These are phyloP conservation scores for Trametes hirsuta DNA, from an alignment of 1,284 basidiomycete species.

Conservation along the genomic window DNA sequence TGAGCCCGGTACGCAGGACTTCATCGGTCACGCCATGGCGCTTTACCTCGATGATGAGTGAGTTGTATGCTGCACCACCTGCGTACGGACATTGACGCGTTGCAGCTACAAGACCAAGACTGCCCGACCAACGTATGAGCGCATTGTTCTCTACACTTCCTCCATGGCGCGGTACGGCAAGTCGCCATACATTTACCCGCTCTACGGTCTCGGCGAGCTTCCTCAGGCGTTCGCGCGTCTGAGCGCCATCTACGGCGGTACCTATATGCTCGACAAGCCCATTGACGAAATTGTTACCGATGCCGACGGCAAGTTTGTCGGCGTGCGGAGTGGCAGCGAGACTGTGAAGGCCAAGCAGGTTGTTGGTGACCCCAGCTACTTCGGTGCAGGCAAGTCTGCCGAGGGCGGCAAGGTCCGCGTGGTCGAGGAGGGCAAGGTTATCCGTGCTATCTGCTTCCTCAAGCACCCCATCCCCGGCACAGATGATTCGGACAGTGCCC, in stretches of 20 bases:
- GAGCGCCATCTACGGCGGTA: slow-evolving; percentile 98
- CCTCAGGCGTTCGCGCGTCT: slow-evolving; percentile 98
- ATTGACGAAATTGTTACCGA: slow-evolving; percentile 92
- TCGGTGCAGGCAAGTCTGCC: slow-evolving; percentile 68
- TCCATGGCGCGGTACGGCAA: slow-evolving; percentile 99
- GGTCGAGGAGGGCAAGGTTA: slow-evolving; percentile 92
- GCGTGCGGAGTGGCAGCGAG: slow-evolving; percentile 90
- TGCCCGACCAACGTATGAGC: slow-evolving; percentile 90
- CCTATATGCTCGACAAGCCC: slow-evolving; percentile 99
- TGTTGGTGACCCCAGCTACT: slow-evolving; percentile 98
- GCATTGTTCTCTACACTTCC: slow-evolving; percentile 96
- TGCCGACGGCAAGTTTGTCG: slow-evolving; percentile 87
- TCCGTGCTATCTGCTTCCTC: slow-evolving; percentile 96
- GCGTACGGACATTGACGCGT: not conserved
- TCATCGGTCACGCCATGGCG: slow-evolving; percentile 99
- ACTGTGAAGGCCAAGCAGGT: slow-evolving; percentile 98
- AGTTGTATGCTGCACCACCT: slow-evolving; percentile 35
- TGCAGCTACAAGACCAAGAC: slow-evolving; percentile 90
- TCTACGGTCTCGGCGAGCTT: slow-evolving; percentile 98
- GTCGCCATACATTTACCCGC: slow-evolving; percentile 99
- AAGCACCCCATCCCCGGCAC: slow-evolving; percentile 99
- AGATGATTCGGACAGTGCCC: slow-evolving; percentile 92
- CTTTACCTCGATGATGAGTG: slow-evolving; percentile 97
- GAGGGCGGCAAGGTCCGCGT: slow-evolving; percentile 85
- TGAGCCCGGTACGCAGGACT: slow-evolving; percentile 97